A percentile compares a stretch with the other conserved stretches of the same genome.
phyloP scores from a whole-genome alignment of 1,139 yeast species.

The Hemisphaericaspora lyxosophila region DNA sequence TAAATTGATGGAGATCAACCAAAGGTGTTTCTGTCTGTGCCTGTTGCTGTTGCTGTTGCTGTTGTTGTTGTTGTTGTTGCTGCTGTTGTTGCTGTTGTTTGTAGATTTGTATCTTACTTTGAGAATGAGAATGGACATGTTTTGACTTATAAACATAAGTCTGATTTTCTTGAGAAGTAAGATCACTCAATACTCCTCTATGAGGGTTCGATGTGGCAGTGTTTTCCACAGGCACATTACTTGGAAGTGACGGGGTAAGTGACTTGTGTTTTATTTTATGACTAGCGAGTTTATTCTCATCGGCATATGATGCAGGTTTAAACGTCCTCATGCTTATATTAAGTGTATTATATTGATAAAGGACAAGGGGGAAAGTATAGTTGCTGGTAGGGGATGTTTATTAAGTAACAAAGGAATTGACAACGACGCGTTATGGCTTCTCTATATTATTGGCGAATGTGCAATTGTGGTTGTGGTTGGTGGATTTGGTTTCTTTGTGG shows the following conservation, averaged over 20 bases:
- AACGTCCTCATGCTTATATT: constrained; percentile 10
- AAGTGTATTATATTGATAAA: background rate
- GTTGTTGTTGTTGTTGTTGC: constrained; percentile 9
- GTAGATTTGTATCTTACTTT: background rate
- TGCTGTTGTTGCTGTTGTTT: constrained; percentile 8
- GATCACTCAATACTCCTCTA: constrained; percentile 34
- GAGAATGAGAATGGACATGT: constrained; percentile 10
- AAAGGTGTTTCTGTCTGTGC: too few relatives aligned
- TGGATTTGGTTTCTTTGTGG: too few relatives aligned
- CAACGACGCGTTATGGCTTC: background rate
- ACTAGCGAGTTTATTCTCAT: constrained; percentile 13
- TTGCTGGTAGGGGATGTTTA: background rate
- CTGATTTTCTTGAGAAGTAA: constrained; percentile 25
- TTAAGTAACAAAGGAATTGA: background rate
- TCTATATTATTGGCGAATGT: too few relatives aligned
- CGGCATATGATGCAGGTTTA: constrained; percentile 10
- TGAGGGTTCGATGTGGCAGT: constrained; percentile 5
- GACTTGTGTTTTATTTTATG: constrained; percentile 9
- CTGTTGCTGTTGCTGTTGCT: constrained; percentile 15
- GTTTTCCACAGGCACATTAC: constrained; percentile 2
- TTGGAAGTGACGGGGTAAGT: constrained; percentile 2
- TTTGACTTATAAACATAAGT: constrained; percentile 8
- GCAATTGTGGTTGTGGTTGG: too few relatives aligned
- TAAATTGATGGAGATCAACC: constrained; percentile 19
- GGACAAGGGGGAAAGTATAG: background rate